Percentiles rank a stretch among this genome's conserved stretches.
phyloP scores from a whole-genome alignment of 768 basidiomycete genomes.

The Suillus spraguei region DNA sequence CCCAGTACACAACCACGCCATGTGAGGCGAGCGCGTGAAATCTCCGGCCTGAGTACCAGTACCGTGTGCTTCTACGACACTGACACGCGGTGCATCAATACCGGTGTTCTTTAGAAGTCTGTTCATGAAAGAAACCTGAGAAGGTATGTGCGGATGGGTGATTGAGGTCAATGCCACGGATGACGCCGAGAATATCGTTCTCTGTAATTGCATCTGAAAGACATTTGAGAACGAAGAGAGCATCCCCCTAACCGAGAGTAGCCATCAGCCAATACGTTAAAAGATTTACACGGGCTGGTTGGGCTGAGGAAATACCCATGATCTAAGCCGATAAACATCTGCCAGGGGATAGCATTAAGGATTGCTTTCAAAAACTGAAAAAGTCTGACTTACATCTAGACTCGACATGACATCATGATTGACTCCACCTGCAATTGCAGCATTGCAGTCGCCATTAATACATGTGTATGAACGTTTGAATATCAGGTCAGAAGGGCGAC shows the following conservation, averaged over 20 bases:
- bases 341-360: constrained; percentile 1
- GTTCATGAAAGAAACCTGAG: constrained; percentile 59
- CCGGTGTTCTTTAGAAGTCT: constrained; percentile 48
- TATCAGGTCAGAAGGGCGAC: too few species aligned
- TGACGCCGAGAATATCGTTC: constrained; percentile 71
- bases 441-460: constrained; percentile 63
- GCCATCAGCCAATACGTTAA: constrained; percentile 73
- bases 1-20: constrained; percentile 44
- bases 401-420: constrained; percentile 70
- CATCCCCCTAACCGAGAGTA: constrained; percentile 75
- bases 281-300: constrained; percentile 68
- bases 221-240: constrained; percentile 71
- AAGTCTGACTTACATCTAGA: constrained; percentile 56
- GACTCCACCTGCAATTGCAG: constrained; percentile 75
- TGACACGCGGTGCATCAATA: constrained; percentile 48
- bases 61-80: constrained; percentile 74
- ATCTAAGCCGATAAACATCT: constrained; percentile 75
- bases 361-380: background rate
- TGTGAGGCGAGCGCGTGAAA: constrained; percentile 60
- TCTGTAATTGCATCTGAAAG: constrained; percentile 67
- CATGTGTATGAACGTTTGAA: too few species aligned
- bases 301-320: constrained; percentile 69
- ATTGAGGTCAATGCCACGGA: constrained; percentile 73
- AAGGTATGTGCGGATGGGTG: constrained; percentile 68
- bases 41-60: constrained; percentile 77